Evolutionary conservation across 805 yeast genomes (phyloP), one percentile per base, ranked within the genome.

Genomic region (Pichia kluyveri): DNA sequence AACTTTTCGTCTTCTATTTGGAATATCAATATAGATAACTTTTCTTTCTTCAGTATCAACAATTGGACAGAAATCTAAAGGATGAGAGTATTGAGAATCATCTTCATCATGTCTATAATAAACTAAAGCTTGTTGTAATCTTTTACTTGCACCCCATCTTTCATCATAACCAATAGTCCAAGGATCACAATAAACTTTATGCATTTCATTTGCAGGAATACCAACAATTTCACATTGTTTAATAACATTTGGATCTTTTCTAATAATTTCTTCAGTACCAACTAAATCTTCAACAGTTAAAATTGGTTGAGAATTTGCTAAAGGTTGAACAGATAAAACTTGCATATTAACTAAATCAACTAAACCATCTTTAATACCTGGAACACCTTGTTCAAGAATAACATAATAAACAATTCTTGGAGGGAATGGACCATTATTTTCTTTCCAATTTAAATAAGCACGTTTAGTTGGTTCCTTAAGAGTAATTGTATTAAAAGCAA

Each of bases 31-130:
- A 63, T 65, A 82, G 55, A 85, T 76, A 50, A 84, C 86, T 63
- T 83, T 79, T 47, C 70, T 70, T 49, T 74, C 76, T 64, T 81
- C 82, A 68, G 83, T 80, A 66, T 84, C 93, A 52, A 84, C 82
- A 60, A 84, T 83, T 51, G 93, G 93, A 57, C 89, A 79, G 71
- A 85, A 84, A 65, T 85, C 91, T 58, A 84, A 74, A 30, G 93
- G 90, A 63, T 79, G 84, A 28, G 84, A 77, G 57, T 71, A 71
- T 50, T 67, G 70, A 41, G 88, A 82, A 65, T 83, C 93, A 61
- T 84, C 86, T 67, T 81, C 88, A 60, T 80, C 70, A 14, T 79
- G 70, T 69, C 89, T 75, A 75, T 82, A 85, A 71, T 82, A 84
- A 75, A 85, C 74, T 65, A 85, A 73, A 40, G 90, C 90, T 67